These are phyloP conservation scores for Blastobotrys petasosporus DNA, from an alignment of 1,139 yeast species.

Conservation along the genomic window DNA sequence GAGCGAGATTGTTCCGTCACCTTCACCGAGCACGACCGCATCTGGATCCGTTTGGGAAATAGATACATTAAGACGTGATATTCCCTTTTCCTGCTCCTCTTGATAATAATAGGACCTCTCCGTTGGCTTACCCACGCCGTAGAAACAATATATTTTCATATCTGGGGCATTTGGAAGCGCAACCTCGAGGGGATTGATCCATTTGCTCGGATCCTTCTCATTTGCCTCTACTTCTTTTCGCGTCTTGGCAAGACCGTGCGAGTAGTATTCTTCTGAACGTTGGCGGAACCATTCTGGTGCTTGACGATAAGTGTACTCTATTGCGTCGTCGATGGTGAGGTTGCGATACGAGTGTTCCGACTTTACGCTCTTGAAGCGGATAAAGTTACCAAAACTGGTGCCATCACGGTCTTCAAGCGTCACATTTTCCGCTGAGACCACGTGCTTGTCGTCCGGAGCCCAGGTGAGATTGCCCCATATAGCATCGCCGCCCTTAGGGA, in stretches of 20 bases:
- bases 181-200: conserved; percentile 92
- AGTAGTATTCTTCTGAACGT: conserved; percentile 63
- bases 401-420: conserved; percentile 27
- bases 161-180: conserved; percentile 91
- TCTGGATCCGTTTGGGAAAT: conserved; percentile 54
- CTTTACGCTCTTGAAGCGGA: conserved; percentile 49
- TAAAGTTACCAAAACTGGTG: conserved; percentile 64
- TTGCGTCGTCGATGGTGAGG: conserved; percentile 58
- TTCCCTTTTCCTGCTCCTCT: conserved; percentile 47
- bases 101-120: conserved; percentile 86
- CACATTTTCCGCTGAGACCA: conserved; percentile 6
- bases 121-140: conserved; percentile 93
- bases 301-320: conserved; percentile 56
- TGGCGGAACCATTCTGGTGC: conserved; percentile 73
- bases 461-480: conserved; percentile 68
- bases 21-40: conserved; percentile 79
- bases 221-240: conserved; percentile 54
- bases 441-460: conserved; percentile 49
- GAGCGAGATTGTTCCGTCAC: conserved; percentile 92
- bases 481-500: conserved; percentile 88
- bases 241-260: conserved; percentile 67
- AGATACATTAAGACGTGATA: conserved; percentile 54
- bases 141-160: conserved; percentile 80
- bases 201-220: conserved; percentile 64
- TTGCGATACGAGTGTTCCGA: conserved; percentile 45